These are phyloP conservation scores for Aspergillus baeticus DNA, from an alignment of 495 filamentous ascomycete genomes.

Conservation along the genomic window DNA sequence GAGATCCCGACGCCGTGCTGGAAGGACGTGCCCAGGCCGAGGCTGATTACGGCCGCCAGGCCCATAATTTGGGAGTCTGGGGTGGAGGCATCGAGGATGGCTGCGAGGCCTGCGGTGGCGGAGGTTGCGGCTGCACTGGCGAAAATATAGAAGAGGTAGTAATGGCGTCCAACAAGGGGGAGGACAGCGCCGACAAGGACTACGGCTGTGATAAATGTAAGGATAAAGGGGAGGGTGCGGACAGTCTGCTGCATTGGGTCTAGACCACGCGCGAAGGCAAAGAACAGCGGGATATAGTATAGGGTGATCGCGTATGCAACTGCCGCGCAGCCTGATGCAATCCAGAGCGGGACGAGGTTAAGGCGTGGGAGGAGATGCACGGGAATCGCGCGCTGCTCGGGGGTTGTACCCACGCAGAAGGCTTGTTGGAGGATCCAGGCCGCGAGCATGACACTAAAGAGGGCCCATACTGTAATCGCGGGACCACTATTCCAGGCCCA, in stretches of 20 bases:
- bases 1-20: slow-evolving; percentile 17
- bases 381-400: slow-evolving; percentile 6
- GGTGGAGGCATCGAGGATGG: neutral
- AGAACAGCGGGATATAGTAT: slow-evolving; percentile 43
- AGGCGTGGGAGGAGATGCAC: slow-evolving; percentile 8
- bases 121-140: neutral
- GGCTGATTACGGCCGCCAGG: slow-evolving; percentile 8
- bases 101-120: neutral
- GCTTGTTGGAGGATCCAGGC: slow-evolving; percentile 20
- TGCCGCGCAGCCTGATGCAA: slow-evolving; percentile 13
- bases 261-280: slow-evolving; percentile 43
- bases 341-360: slow-evolving; percentile 9
- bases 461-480: slow-evolving; percentile 50
- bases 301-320: slow-evolving; percentile 13
- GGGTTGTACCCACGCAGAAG: slow-evolving; percentile 14
- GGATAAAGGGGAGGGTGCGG: slow-evolving; percentile 32
- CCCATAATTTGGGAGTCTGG: slow-evolving; percentile 9
- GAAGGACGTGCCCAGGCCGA: slow-evolving; percentile 13
- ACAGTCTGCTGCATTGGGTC: slow-evolving; percentile 34
- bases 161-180: neutral
- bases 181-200: slow-evolving; percentile 6
- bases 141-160: slow-evolving; percentile 7
- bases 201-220: slow-evolving; percentile 9
- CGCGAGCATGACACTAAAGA: slow-evolving; percentile 45
- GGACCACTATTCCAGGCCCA: slow-evolving; percentile 51